These are phyloP conservation scores for Metroxylon sagu DNA, from an alignment of 176 grass and related monocot genomes.

Conservation along the genomic window DNA sequence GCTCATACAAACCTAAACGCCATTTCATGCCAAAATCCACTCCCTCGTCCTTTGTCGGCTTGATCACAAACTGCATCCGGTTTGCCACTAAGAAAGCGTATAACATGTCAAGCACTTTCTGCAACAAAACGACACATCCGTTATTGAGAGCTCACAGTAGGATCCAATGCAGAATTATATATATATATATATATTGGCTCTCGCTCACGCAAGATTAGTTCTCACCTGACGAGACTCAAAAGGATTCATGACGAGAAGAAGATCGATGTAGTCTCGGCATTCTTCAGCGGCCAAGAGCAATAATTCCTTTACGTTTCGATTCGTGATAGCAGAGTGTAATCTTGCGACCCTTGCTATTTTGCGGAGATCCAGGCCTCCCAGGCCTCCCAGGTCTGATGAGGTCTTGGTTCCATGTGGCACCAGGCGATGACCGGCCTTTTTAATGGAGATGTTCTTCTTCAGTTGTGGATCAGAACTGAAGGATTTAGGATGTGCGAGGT, in stretches of 20 bases:
- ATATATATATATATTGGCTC: too few relatives aligned
- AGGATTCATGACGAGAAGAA: slow-evolving; percentile 15
- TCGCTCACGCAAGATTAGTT: too few relatives aligned
- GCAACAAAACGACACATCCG: background rate
- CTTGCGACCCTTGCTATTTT: slow-evolving; percentile 33
- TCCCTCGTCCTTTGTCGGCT: slow-evolving; percentile 35
- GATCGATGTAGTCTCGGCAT: slow-evolving; percentile 26
- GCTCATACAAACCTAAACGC: slow-evolving; percentile 29
- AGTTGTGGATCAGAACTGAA: too few relatives aligned
- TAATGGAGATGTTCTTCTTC: background rate
- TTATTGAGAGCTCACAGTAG: background rate
- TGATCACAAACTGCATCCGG: slow-evolving; percentile 51
- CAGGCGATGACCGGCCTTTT: slow-evolving; percentile 1
- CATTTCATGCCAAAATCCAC: slow-evolving; percentile 58
- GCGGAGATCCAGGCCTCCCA: slow-evolving; percentile 33
- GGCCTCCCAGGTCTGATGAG: slow-evolving; percentile 22
- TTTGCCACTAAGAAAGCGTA: slow-evolving; percentile 34
- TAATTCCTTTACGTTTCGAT: slow-evolving; percentile 51
- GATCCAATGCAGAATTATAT: too few relatives aligned
- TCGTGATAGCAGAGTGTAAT: slow-evolving; percentile 61
- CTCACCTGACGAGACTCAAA: slow-evolving; percentile 36
- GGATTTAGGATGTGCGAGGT: too few relatives aligned
- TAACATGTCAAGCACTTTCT: slow-evolving; percentile 38
- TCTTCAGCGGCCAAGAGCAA: slow-evolving; percentile 40
- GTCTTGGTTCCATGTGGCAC: slow-evolving; percentile 3